Evolutionary conservation across 164 flowering plant genomes (phyloP).

Genomic region (Hamamelis virginiana): DNA sequence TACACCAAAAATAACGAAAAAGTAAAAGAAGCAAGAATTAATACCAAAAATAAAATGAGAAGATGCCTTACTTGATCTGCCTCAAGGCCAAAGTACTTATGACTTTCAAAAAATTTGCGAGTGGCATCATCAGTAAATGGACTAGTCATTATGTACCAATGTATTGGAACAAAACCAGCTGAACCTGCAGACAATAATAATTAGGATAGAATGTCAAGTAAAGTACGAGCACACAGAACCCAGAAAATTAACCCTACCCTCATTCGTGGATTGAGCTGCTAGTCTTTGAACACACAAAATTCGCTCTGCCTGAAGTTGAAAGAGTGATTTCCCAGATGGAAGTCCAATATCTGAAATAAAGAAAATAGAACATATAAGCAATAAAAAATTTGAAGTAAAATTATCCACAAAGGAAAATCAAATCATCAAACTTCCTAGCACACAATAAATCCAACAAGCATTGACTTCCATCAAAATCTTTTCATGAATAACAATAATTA

Average conservation of each 20-base stretch:
- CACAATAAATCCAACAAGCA: neutral
- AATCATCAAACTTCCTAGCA: neutral
- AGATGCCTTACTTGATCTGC: conserved; percentile 69
- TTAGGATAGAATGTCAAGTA: conserved; percentile 10
- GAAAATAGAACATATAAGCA: conserved; percentile 1
- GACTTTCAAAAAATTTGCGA: conserved; percentile 82
- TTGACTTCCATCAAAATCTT: neutral
- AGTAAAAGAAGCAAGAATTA: neutral
- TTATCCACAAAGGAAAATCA: neutral
- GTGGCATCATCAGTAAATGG: conserved; percentile 94
- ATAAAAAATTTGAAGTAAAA: neutral
- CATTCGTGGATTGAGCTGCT: conserved; percentile 71
- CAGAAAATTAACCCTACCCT: conserved; percentile 45
- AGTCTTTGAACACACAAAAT: conserved; percentile 82
- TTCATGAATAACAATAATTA: neutral
- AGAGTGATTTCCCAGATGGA: conserved; percentile 97
- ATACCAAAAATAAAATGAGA: conserved; percentile 2
- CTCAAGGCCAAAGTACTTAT: conserved; percentile 89
- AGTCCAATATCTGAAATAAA: conserved; percentile 76
- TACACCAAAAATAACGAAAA: conserved; percentile 15
- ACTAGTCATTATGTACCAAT: conserved; percentile 99
- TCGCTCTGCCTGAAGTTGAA: conserved; percentile 97
- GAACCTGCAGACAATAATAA: conserved; percentile 40
- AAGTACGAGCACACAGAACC: conserved; percentile 1
- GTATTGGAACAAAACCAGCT: conserved; percentile 55